Conservation (phyloP, 2,329 filamentous ascomycete species). For the Scopulariopsis brevicaulis region DNA sequence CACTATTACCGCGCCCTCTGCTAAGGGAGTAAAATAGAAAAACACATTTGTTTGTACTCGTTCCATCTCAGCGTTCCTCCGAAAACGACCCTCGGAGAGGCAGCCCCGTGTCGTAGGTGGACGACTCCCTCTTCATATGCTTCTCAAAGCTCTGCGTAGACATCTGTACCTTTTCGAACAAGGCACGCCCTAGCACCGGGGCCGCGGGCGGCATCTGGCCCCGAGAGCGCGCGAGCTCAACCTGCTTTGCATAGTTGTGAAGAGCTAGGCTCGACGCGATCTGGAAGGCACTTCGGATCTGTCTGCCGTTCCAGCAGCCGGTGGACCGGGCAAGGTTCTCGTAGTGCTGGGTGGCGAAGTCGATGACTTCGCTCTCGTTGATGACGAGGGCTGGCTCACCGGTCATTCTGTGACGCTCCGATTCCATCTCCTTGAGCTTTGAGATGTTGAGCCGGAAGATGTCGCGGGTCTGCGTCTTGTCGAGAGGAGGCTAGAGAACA, state of each 20-base stretch:
- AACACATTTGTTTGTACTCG: too few relatives aligned
- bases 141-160: not conserved
- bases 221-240: slow-evolving; percentile 8
- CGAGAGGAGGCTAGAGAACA: slow-evolving; percentile 28
- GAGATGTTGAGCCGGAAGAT: slow-evolving; percentile 28
- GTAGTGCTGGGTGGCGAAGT: slow-evolving; percentile 21
- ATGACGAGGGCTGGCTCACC: slow-evolving; percentile 21
- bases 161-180: slow-evolving; percentile 27
- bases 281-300: slow-evolving; percentile 25
- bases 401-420: slow-evolving; percentile 20
- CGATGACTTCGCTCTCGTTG: slow-evolving; percentile 20
- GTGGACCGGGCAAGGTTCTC: slow-evolving; percentile 15
- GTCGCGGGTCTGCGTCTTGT: slow-evolving; percentile 23
- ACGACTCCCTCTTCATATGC: not conserved
- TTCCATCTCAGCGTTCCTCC: not conserved
- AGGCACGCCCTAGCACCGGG: slow-evolving; percentile 21
- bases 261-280: slow-evolving; percentile 24
- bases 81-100: not conserved
- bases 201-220: slow-evolving; percentile 22
- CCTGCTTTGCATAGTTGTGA: slow-evolving; percentile 17
- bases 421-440: slow-evolving; percentile 14
- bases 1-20: too few relatives aligned
- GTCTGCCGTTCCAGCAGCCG: slow-evolving; percentile 23
- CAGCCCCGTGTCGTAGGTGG: not conserved
- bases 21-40: too few relatives aligned